Evolutionary conservation across 2,329 filamentous ascomycete genomes (phyloP).

Genomic region (Pestalotiopsis sp.): DNA sequence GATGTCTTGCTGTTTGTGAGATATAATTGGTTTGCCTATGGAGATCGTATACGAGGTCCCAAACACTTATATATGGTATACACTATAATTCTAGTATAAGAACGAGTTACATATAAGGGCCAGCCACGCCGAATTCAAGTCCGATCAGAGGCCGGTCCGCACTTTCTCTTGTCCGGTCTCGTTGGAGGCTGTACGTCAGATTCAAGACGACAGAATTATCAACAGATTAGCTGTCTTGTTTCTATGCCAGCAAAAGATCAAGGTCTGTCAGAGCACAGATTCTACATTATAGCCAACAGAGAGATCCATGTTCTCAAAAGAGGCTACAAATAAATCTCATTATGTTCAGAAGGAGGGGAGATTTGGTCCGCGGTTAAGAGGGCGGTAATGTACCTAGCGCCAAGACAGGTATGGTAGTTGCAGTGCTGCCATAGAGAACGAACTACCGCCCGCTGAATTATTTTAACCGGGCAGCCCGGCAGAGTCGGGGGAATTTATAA

Average conservation of each 20-base stretch:
- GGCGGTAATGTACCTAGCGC: too few species aligned
- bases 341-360: too few species aligned
- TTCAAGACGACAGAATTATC: neutral
- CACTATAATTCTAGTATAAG: neutral
- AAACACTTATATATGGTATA: neutral
- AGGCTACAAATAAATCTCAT: too few species aligned
- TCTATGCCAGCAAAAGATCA: too few species aligned
- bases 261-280: too few species aligned
- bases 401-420: too few species aligned
- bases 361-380: too few species aligned
- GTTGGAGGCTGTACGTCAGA: neutral
- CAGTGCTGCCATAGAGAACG: too few species aligned
- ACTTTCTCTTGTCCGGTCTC: neutral
- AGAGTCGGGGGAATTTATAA: too few species aligned
- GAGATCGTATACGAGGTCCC: neutral
- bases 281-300: too few species aligned
- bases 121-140: neutral
- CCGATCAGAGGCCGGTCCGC: neutral
- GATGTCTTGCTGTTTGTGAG: neutral
- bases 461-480: too few species aligned
- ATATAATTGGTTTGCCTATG: neutral
- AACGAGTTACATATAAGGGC: neutral
- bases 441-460: too few species aligned
- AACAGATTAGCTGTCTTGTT: neutral
- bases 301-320: neutral